Percentiles rank a stretch among this genome's conserved stretches.
Evolutionary conservation across 805 yeast species (phyloP).

Genomic region (Lachancea thermotolerans): DNA sequence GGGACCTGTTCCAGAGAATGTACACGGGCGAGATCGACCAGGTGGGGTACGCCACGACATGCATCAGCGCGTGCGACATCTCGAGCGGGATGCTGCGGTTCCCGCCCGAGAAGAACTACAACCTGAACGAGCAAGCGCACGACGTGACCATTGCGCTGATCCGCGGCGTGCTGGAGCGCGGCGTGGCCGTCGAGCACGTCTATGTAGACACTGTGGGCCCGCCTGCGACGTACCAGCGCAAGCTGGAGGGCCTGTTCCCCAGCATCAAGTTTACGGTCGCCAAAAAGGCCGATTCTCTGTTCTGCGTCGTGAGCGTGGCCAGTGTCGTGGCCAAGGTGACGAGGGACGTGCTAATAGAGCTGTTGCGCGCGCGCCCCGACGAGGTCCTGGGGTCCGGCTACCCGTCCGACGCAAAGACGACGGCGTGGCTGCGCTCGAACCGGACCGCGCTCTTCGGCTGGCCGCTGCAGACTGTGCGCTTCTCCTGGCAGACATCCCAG

Average conservation of each 20-base stretch:
- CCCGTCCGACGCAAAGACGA: conserved; percentile 87
- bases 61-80: conserved; percentile 82
- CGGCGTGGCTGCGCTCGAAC: conserved; percentile 57
- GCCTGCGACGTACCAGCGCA: conserved; percentile 74
- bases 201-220: conserved; percentile 98
- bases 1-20: conserved; percentile 51
- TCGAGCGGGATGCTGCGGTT: conserved; percentile 81
- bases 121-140: conserved; percentile 93
- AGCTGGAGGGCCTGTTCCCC: conserved; percentile 66
- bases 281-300: conserved; percentile 90
- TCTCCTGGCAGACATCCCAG: conserved; percentile 90
- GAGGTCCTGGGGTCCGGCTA: conserved; percentile 80
- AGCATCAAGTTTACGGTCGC: conserved; percentile 67
- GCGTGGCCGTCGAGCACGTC: conserved; percentile 61
- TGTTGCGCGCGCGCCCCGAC: conserved; percentile 14
- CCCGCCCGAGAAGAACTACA: conserved; percentile 41
- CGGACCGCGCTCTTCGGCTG: conserved; percentile 82
- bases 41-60: conserved; percentile 84
- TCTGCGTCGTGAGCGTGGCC: conserved; percentile 90
- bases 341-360: conserved; percentile 52
- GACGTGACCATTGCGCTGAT: conserved; percentile 84
- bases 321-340: conserved; percentile 95
- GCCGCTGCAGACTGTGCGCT: conserved; percentile 65
- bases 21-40: conserved; percentile 46
- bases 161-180: conserved; percentile 50